A percentile compares a stretch with the other conserved stretches of the same genome.
Conservation (phyloP, 140 eudicot genomes). For the Bidens hawaiensis region DNA sequence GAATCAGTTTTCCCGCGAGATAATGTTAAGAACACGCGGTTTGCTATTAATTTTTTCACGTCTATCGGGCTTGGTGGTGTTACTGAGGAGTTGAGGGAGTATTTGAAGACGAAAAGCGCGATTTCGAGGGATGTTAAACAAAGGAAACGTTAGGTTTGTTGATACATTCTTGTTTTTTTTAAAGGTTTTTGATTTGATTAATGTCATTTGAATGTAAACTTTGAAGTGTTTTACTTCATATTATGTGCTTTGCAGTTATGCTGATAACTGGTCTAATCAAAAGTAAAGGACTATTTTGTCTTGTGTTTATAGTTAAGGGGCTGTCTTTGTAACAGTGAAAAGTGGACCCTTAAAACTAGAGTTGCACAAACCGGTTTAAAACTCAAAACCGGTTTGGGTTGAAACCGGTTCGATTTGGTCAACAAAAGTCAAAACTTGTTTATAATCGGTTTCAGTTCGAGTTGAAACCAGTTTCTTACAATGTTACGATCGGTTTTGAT, state of each 20-base stretch:
- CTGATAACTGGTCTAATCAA: too few relatives aligned
- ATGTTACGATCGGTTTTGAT: too few relatives aligned
- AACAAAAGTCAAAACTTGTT: too few relatives aligned
- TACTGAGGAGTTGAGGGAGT: neutral
- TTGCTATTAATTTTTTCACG: neutral
- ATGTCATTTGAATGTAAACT: neutral
- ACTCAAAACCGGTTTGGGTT: too few relatives aligned
- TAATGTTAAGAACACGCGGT: neutral
- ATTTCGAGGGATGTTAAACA: neutral
- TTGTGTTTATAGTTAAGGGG: constrained; percentile 16
- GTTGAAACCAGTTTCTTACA: too few relatives aligned
- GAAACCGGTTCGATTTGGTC: too few relatives aligned
- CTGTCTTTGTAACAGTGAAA: constrained; percentile 10
- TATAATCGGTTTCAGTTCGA: too few relatives aligned
- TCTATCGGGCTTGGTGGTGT: constrained; percentile 1
- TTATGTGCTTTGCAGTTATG: too few relatives aligned
- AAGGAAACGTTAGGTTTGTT: neutral
- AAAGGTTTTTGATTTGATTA: neutral
- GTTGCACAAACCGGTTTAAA: too few relatives aligned
- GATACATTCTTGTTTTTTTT: neutral
- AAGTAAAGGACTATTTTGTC: neutral
- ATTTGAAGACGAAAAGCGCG: neutral
- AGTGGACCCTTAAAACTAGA: too few relatives aligned
- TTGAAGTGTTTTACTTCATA: too few relatives aligned
- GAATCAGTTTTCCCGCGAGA: neutral